Evolutionary conservation across 345 rosid genomes (phyloP).

Genomic region (Combretum micranthum): DNA sequence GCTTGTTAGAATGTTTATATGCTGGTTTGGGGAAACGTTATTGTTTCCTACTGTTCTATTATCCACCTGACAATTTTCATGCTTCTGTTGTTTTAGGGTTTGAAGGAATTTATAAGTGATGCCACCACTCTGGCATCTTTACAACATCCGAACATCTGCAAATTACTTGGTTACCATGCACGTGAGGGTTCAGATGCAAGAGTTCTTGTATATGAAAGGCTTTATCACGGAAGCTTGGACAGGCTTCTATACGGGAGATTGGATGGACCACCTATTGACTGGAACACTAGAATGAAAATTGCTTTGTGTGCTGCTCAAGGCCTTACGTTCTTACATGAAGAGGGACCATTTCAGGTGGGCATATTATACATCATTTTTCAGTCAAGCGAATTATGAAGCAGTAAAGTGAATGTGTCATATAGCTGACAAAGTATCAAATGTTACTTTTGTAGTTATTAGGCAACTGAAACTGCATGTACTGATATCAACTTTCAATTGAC

Average conservation of each 20-base stretch:
- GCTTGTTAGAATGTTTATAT: too few relatives aligned
- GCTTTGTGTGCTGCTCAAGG: slow-evolving; percentile 90
- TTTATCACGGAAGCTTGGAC: slow-evolving; percentile 85
- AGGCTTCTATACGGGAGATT: slow-evolving; percentile 75
- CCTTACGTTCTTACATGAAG: slow-evolving; percentile 89
- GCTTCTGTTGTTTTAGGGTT: slow-evolving; percentile 35
- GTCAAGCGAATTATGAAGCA: not conserved
- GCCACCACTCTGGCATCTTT: slow-evolving; percentile 77
- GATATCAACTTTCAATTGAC: slow-evolving; percentile 1
- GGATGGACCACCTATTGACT: slow-evolving; percentile 89
- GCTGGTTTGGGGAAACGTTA: too few relatives aligned
- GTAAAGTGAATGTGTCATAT: not conserved
- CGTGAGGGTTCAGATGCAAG: slow-evolving; percentile 73
- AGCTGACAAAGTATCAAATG: too few relatives aligned
- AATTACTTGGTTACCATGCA: slow-evolving; percentile 79
- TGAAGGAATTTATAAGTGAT: slow-evolving; percentile 72
- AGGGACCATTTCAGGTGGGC: slow-evolving; percentile 96
- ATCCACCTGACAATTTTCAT: slow-evolving; percentile 3
- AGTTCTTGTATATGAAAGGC: slow-evolving; percentile 91
- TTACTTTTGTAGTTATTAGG: too few relatives aligned
- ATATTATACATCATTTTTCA: not conserved
- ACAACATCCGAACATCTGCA: slow-evolving; percentile 90
- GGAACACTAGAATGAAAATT: slow-evolving; percentile 91
- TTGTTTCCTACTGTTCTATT: not conserved
- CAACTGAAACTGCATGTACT: not conserved